Conservation (phyloP, 306 rosid genomes). For the Aeschynomene evenia region DNA sequence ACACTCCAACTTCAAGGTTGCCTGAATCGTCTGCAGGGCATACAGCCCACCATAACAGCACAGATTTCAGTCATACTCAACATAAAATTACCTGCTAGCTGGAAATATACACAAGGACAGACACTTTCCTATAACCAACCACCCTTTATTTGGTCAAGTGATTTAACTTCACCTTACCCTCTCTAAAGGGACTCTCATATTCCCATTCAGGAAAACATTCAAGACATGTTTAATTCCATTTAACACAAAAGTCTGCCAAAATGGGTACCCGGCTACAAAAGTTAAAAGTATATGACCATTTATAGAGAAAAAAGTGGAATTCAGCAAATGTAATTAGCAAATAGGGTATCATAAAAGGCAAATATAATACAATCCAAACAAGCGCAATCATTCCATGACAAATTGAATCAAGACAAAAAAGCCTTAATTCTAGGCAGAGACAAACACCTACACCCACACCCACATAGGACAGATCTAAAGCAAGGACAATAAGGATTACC, state of each 20-base stretch:
- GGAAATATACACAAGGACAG: conserved; percentile 7
- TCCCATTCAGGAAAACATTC: conserved; percentile 11
- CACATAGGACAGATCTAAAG: conserved; percentile 51
- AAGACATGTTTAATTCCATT: neutral
- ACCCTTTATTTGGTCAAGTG: neutral
- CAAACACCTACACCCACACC: neutral
- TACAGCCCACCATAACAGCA: conserved; percentile 61
- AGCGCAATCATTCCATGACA: neutral
- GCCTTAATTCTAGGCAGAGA: conserved; percentile 2
- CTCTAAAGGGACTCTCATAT: neutral
- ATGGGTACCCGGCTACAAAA: neutral
- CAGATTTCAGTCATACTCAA: conserved; percentile 48
- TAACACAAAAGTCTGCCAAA: neutral
- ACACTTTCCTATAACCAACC: conserved; percentile 4
- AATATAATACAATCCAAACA: conserved; percentile 3
- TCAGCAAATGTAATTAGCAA: neutral
- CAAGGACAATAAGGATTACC: neutral
- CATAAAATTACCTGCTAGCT: conserved; percentile 22
- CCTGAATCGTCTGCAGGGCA: conserved; percentile 57
- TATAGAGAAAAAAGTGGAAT: neutral
- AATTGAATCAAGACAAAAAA: neutral
- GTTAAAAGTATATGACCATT: neutral
- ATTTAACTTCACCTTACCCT: neutral
- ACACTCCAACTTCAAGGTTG: conserved; percentile 38
- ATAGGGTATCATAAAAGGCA: neutral